Evolutionary conservation across 257 asterid genomes (phyloP).

Genomic region (Primulina huaijiensis): DNA sequence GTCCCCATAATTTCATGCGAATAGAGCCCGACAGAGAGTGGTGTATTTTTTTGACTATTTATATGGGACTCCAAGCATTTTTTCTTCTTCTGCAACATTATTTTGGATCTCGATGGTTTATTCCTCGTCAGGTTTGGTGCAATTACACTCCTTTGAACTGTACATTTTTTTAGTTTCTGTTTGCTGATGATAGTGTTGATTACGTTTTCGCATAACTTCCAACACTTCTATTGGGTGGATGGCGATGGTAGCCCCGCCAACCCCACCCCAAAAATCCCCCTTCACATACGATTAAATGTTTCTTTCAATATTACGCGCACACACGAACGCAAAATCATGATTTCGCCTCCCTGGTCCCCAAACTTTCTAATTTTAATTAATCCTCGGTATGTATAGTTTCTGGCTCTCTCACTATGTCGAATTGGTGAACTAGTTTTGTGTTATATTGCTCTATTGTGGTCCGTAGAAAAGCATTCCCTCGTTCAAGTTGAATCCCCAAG

Average conservation of each 20-base stretch:
- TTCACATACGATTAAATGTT: background rate
- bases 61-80: constrained; percentile 72
- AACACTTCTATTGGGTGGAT: background rate
- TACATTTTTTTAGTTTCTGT: background rate
- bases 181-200: background rate
- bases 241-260: background rate
- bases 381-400: background rate
- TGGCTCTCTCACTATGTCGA: background rate
- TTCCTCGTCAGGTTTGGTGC: constrained; percentile 80
- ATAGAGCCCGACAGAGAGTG: constrained; percentile 68
- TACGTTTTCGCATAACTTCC: background rate
- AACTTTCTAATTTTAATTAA: background rate
- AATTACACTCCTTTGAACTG: constrained; percentile 11
- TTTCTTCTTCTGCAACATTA: constrained; percentile 88
- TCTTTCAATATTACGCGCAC: background rate
- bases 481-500: background rate
- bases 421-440: background rate
- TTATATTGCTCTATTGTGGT: background rate
- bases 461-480: background rate
- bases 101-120: constrained; percentile 90
- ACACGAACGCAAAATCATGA: too few relatives aligned
- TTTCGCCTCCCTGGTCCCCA: background rate
- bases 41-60: constrained; percentile 67
- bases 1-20: constrained; percentile 95
- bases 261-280: background rate